Evolutionary conservation across 1,284 basidiomycete species (phyloP), one percentile per base, ranked within the genome.

Genomic region (Trichosporon coremiiforme): DNA sequence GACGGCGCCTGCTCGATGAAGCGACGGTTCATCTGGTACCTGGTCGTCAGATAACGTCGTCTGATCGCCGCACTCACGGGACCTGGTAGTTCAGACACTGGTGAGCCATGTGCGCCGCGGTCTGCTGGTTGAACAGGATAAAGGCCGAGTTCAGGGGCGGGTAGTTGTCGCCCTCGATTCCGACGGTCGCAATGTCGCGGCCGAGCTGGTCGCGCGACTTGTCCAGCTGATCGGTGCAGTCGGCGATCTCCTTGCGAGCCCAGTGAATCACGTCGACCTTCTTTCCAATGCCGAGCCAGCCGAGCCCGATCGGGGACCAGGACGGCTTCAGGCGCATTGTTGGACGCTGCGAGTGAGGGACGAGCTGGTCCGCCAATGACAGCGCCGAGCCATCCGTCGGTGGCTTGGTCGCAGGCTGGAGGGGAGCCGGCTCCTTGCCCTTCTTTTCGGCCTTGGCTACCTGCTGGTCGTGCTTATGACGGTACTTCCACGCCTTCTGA

Each of bases 201-300:
- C 83, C 83, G 47, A 88, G 82, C 47, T 85, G 79, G 69, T 85
- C 82, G 47, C 85, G 79, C 25, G 78, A 70, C 15, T 71, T 71
- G 13, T 75, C 66, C 13, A 84, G 73, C 53, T 72, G 73, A 41
- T 70, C 74, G 10, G 75, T 75, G 47, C 77, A 73, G 25, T 78
- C 71, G 0, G 73, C 73, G 67, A 85, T 81, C 74, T 83, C 80
- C 47, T 79, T 76, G 20, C 78, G 74, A 5, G 90, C 90, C 94
- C 95, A 98, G 1, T 94, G 89, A 78, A 99, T 94, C 1, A 90
- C 87, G 84, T 99, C 96, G 4, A 95, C 93, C 83, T 96, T 93
- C 80, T 93, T 83, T 12, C 83, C 83, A 15, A 82, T 81, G 10
- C 91, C 91, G 41, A 89, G 85, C 60, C 79, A 88, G 25, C 91